Conservation (phyloP, 495 filamentous ascomycete genomes). For the Rhizodiscina lignyota region DNA sequence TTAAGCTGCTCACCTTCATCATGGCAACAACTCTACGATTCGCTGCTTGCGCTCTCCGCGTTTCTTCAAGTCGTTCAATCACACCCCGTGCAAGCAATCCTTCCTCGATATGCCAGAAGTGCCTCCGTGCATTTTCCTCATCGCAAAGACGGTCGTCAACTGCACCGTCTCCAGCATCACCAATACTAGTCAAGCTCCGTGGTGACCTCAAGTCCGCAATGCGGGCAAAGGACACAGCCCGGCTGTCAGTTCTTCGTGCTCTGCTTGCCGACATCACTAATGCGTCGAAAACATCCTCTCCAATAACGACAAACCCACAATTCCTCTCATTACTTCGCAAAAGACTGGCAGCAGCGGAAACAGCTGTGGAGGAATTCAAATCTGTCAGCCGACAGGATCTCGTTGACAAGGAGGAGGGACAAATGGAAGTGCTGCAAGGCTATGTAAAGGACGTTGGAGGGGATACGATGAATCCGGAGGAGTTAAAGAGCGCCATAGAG, state of each 20-base stretch:
- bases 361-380: constrained; percentile 35
- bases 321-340: constrained; percentile 42
- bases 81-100: too few species aligned
- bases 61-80: too few species aligned
- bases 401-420: constrained; percentile 38
- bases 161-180: too few species aligned
- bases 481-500: constrained; percentile 29
- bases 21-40: too few species aligned
- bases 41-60: too few species aligned
- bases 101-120: too few species aligned
- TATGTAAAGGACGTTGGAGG: constrained; percentile 38
- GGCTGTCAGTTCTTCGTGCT: constrained; percentile 39
- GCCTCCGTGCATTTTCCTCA: too few species aligned
- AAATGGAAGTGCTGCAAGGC: constrained; percentile 36
- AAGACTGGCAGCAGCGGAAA: constrained; percentile 28
- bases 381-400: constrained; percentile 36
- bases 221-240: constrained; percentile 39
- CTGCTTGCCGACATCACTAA: constrained; percentile 48
- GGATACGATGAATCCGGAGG: constrained; percentile 28
- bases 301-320: constrained; percentile 39
- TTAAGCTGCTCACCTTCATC: too few species aligned
- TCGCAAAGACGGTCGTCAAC: too few species aligned
- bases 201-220: constrained; percentile 44
- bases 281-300: constrained; percentile 38
- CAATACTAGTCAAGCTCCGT: constrained; percentile 29